Evolutionary conservation across 257 asterid genomes (phyloP).

Genomic region (Solanum pimpinellifolium): DNA sequence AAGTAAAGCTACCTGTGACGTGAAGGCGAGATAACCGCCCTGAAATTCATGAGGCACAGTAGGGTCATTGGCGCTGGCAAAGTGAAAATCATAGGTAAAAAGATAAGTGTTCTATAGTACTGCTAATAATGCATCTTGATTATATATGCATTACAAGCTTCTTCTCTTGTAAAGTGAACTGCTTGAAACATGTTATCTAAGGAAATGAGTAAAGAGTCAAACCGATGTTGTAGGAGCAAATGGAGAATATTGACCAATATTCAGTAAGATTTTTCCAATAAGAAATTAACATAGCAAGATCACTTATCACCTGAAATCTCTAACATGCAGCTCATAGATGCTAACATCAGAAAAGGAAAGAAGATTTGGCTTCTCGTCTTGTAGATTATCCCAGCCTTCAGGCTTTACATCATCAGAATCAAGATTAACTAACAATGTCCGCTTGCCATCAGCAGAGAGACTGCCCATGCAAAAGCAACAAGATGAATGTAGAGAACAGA

Average conservation of each 20-base stretch:
- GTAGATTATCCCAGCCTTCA: conserved; percentile 74
- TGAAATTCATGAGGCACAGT: conserved; percentile 63
- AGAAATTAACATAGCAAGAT: not conserved
- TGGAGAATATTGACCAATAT: not conserved
- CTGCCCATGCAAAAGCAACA: conserved; percentile 25
- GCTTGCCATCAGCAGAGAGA: conserved; percentile 71
- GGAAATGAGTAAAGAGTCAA: not conserved
- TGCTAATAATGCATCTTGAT: not conserved
- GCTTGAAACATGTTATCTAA: not conserved
- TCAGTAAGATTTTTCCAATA: not conserved
- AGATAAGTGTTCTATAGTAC: not conserved
- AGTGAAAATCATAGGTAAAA: not conserved
- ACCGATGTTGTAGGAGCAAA: not conserved
- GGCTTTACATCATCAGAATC: conserved; percentile 74
- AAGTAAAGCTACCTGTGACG: conserved; percentile 45
- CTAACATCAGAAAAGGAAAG: conserved; percentile 72
- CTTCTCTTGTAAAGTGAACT: not conserved
- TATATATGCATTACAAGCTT: not conserved
- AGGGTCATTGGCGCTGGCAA: conserved; percentile 57
- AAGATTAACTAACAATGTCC: conserved; percentile 61
- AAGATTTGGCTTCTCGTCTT: conserved; percentile 57
- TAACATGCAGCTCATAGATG: conserved; percentile 84
- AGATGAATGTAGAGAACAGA: not conserved
- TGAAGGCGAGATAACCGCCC: conserved; percentile 89
- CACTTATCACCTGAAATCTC: conserved; percentile 82